Base-by-base conservation (phyloP, 1,284 basidiomycete species). In the Lentinus polychrous region DNA sequence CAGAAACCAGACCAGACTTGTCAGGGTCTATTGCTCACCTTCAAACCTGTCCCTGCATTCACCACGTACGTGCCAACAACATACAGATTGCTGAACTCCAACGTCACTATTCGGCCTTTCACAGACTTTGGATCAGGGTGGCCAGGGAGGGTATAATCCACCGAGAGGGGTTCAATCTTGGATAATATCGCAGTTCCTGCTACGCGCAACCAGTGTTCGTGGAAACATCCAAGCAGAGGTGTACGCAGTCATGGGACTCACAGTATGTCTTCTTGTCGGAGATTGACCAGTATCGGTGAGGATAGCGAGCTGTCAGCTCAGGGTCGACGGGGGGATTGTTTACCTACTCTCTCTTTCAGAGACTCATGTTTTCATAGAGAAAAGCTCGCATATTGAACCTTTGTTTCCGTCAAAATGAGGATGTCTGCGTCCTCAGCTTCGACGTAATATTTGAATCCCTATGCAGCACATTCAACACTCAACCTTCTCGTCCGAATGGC, bases 11-110 rank as follows among this genome's bases (percentile, higher is more conserved):
- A 15, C 12, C 14, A 12, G 35, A 40, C 6, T 15, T 20, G 22
- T 17, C 17, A 22, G 39, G 10, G 12, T 41, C 57, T n/a, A n/a
- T n/a, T n/a, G n/a, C n/a, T 22, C 49, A 86, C 89, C 78, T 93
- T 91, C 40, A 94, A 70, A 2, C 76, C 73, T 49, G 79, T 69
- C 7, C 92, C 92, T 0, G 92, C 90, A 58, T 94, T 94, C n/a
- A 87, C 83, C 20, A 89, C 87, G 54, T 94, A 94, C 1, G 91
- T 94, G 8, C 83, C 88, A 36, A 94, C 70, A 7, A 94, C 54
- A 55, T 82, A 92, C 48, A 69, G 78, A 37, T 72, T 76, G 41
- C 79, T 76, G 55, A 90, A 94, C 61, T 94, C 91, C 22, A 92
- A 68, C 1, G 86, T 91, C 33, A 92, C 66, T 47, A 90, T 81